Evolutionary conservation across 2,329 filamentous ascomycete genomes (phyloP), one percentile per base, ranked within the genome.

Genomic region (Xenoacremonium recifei): DNA sequence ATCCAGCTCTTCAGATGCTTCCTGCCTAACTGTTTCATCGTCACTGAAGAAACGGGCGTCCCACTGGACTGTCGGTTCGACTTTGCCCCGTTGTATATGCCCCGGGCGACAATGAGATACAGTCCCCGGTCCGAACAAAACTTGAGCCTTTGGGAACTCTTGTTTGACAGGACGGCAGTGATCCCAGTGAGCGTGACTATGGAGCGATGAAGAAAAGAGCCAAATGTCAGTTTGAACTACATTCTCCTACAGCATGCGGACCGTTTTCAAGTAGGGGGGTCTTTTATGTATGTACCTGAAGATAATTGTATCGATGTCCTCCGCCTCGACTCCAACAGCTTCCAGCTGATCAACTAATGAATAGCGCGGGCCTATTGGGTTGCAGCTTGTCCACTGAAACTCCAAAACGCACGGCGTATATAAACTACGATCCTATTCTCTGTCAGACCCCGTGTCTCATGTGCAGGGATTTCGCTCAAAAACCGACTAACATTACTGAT

Each of bases 121-220:
- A 1, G 45, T 47, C 3, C 41, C 45, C 3, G 45, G 45, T 9
- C 41, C 41, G 17, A 47, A 47, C 3, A 41, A 9, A 6, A 39
- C n/a, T 11, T 36, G 39, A 11, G 45, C 45, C 3, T 44, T 44
- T 5, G 41, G 38, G 5, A 47, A 45, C 2, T 44, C 35, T 6
- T 16, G 5, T 6, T 39, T 44, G 4, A 39, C 6, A 3, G 45
- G 45, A 6, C 45, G 35, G 3, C 41, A 41, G 17, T 47, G 45
- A 31, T 42, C 45, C 45, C 45, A 47, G 25, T 47, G 45, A 1
- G 45, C 45, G 17, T 47, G 45, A 17, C 45, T 45, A 13, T 13
- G 13, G 7, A 7, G 23, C 23, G 23, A 27, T 27, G 9, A 13
- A 27, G 23, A 9, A 27, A 27, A 13, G 11, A 21, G 5, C 17